These are phyloP conservation scores for Candida silvicultrix DNA, from an alignment of 805 yeast species.

Conservation along the genomic window DNA sequence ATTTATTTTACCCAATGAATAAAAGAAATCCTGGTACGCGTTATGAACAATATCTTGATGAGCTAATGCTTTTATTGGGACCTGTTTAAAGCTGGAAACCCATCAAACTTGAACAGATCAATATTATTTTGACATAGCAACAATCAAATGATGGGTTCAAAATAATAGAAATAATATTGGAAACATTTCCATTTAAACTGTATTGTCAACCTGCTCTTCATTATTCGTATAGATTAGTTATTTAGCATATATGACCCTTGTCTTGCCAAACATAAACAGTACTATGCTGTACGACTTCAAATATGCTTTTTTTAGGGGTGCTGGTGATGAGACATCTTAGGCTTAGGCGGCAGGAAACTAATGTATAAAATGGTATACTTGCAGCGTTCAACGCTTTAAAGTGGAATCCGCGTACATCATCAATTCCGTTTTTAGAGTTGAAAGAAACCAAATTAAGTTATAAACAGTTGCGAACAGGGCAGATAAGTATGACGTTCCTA, in stretches of 20 bases:
- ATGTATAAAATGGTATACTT: neutral
- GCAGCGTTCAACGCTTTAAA: too few relatives aligned
- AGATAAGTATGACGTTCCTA: neutral
- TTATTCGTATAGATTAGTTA: too few relatives aligned
- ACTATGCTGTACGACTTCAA: neutral
- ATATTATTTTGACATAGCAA: too few relatives aligned
- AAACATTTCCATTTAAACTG: too few relatives aligned
- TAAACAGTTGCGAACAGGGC: neutral
- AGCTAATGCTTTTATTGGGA: too few relatives aligned
- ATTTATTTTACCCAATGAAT: neutral
- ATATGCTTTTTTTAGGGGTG: neutral
- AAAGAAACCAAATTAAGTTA: neutral
- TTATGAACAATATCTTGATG: too few relatives aligned
- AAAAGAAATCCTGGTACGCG: neutral
- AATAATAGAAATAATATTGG: too few relatives aligned
- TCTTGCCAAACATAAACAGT: neutral
- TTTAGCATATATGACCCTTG: too few relatives aligned
- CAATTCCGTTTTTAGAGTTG: neutral
- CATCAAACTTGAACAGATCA: too few relatives aligned
- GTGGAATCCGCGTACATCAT: neutral
- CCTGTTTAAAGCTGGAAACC: too few relatives aligned
- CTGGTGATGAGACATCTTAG: neutral
- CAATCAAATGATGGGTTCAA: too few relatives aligned
- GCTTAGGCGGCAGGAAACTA: neutral
- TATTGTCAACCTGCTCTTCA: neutral